Conservation (phyloP, 1,139 yeast genomes). For the Taiozyma sp. region DNA sequence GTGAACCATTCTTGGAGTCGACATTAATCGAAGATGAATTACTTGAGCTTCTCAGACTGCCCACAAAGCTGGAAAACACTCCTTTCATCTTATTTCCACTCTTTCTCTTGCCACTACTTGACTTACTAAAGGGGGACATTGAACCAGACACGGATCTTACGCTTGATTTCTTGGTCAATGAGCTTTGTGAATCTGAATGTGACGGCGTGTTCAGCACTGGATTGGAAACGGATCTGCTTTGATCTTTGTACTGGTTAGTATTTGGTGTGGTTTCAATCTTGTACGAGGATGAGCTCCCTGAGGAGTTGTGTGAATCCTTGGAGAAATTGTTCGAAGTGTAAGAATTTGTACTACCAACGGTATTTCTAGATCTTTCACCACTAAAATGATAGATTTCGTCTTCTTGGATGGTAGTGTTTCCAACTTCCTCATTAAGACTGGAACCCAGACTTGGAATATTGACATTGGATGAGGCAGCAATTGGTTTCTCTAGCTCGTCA, state of each 20-base stretch:
- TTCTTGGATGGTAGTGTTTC: slow-evolving; percentile 18
- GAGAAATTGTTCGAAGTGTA: slow-evolving; percentile 3
- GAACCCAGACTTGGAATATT: slow-evolving; percentile 20
- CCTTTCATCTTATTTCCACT: slow-evolving; percentile 39
- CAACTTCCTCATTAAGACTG: slow-evolving; percentile 18
- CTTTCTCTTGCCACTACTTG: slow-evolving; percentile 21
- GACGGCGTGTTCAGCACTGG: slow-evolving; percentile 15
- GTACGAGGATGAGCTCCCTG: slow-evolving; percentile 11
- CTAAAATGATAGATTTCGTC: slow-evolving; percentile 4
- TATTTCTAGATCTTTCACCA: slow-evolving; percentile 8
- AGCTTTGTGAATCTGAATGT: slow-evolving; percentile 13
- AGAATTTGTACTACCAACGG: slow-evolving; percentile 7
- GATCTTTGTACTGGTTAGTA: background rate
- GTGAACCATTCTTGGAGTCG: slow-evolving; percentile 22
- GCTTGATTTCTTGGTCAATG: slow-evolving; percentile 13
- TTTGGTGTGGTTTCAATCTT: slow-evolving; percentile 5
- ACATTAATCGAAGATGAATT: slow-evolving; percentile 22
- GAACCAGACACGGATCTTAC: slow-evolving; percentile 15
- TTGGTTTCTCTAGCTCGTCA: slow-evolving; percentile 20
- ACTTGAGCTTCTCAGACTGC: slow-evolving; percentile 33
- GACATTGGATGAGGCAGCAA: slow-evolving; percentile 24
- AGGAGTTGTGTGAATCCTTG: slow-evolving; percentile 3
- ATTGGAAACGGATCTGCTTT: slow-evolving; percentile 15
- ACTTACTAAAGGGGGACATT: slow-evolving; percentile 15
- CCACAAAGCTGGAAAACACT: slow-evolving; percentile 43